Base-by-base conservation (phyloP, 2,329 filamentous ascomycete genomes). In the Alternaria solani region DNA sequence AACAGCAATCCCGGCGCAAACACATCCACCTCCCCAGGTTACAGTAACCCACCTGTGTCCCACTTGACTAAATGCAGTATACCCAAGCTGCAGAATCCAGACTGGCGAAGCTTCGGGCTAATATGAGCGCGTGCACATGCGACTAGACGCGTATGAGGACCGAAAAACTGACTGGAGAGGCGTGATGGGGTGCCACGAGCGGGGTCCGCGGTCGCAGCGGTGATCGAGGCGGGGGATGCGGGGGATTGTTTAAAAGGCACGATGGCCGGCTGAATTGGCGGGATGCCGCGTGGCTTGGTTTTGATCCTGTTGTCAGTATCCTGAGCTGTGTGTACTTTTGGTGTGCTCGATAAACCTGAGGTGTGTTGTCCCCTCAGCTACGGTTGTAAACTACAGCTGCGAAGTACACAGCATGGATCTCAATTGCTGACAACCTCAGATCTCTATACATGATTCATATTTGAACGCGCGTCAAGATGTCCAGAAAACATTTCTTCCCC, bases 401-500 rank as follows among this genome's bases (percentile, higher is more conserved):
- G 7, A n/a, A 12, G 12, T 11, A 42, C 1, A 42, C 20, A 9
- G 11, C 39, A 12, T 42, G 2, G 9, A 0, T 11, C 9, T 4
- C 7, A 25, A 4, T 49, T 4, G 30, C 32, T 36, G 1, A 49
- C 32, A 38, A 7, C 8, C 20, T 49, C 12, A 38, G 46, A 38
- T 4, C 8, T 49, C 18, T 18, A 9, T 14, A 49, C 20, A 5
- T 7, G 6, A 38, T 12, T 18, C 14, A 18, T 7, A 26, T 36
- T 8, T 7, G 30, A 6, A 23, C 38, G 6, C 23, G n/a, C 12
- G 4, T n/a, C 12, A 77, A 38, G 44, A 86, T 86, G 84, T 84
- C 83, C 34, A 79, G 81, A 26, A 86, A 85, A 74, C 84, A 86
- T 70, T 86, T 85, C 74, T 86, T 86, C 62, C 78, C 81, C 32